Base-by-base conservation (phyloP, 768 basidiomycete genomes). In the Pleurotus salmoneostramineus region DNA sequence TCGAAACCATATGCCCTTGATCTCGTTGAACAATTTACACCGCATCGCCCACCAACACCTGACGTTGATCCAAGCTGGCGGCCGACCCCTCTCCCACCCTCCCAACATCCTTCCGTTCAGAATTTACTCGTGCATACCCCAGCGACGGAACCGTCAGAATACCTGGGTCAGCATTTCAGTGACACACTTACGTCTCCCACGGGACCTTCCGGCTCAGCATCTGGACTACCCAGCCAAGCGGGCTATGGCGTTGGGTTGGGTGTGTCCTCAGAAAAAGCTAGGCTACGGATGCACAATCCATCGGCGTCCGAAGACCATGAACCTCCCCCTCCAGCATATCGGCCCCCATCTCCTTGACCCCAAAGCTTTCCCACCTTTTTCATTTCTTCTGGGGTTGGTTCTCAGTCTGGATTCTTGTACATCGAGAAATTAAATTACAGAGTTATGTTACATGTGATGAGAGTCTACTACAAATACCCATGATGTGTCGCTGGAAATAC, bases 221-320 rank as follows among this genome's bases (percentile, higher is more conserved):
- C 37, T 40, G 37, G 8, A 40, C 37, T 10, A 40, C n/a, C 37
- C 8, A 40, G 37, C n/a, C 37, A 40, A 40, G n/a, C 8, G n/a
- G 37, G 37, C n/a, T 40, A 40, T 40, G 37, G 37, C 8, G n/a
- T 40, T n/a, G 37, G 37, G 10, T 40, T 40, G 37, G 37, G 37
- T 6, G n/a, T 33, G 5, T 15, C 34, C 3, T 52, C 50, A 36
- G 50, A 52, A 36, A 52, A 52, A 35, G 50, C 50, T 3, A 33
- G 35, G 50, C 34, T 52, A 17, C 50, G 50, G 12, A 15, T 36
- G 50, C 50, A 52, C 11, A 52, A 52, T 35, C 50, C 50, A n/a
- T 10, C 37, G 2, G 21, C 21, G 6, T 21, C 49, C 32, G 50
- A 52, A 36, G 50, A 52, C 7, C 34, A 52, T 35, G 50, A 52